These are phyloP conservation scores for Ogataea zsoltii DNA, from an alignment of 805 yeast species.

Conservation along the genomic window DNA sequence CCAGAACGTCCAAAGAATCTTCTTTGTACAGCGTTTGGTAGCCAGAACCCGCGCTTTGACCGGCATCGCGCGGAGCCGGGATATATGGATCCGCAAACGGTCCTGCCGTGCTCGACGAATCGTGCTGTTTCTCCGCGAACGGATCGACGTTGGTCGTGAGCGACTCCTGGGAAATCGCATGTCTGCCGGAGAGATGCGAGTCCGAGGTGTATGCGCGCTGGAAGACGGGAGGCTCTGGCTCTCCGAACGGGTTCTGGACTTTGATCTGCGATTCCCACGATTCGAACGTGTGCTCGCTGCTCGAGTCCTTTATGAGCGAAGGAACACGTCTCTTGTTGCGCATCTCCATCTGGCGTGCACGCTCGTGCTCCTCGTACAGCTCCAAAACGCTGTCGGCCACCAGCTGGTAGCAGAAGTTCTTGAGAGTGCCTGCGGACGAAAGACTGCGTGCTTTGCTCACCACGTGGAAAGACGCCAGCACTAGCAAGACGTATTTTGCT, in stretches of 20 bases:
- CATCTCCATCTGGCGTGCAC: constrained; percentile 10
- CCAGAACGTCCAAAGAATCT: background rate
- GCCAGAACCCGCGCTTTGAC: background rate
- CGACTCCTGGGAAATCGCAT: constrained; percentile 3
- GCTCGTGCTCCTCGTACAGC: constrained; percentile 29
- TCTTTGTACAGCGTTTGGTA: background rate
- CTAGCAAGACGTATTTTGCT: constrained; percentile 22
- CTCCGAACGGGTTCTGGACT: constrained; percentile 1
- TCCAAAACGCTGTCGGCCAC: constrained; percentile 31
- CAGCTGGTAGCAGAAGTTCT: constrained; percentile 24
- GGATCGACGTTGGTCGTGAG: constrained; percentile 4
- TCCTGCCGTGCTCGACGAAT: no score
- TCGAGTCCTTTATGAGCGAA: background rate
- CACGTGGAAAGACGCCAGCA: constrained; percentile 26
- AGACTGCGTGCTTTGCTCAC: constrained; percentile 12
- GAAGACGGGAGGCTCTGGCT: background rate
- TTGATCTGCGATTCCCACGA: background rate
- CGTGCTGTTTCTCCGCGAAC: background rate
- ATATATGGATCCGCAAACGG: no score
- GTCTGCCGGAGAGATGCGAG: background rate
- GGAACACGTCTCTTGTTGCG: constrained; percentile 23
- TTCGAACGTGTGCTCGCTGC: background rate
- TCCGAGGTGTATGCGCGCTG: background rate
- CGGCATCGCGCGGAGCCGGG: no score
- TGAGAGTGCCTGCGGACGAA: constrained; percentile 14